Conservation (phyloP, 176 grass and related monocot genomes). For the Rhynchospora pubera region DNA sequence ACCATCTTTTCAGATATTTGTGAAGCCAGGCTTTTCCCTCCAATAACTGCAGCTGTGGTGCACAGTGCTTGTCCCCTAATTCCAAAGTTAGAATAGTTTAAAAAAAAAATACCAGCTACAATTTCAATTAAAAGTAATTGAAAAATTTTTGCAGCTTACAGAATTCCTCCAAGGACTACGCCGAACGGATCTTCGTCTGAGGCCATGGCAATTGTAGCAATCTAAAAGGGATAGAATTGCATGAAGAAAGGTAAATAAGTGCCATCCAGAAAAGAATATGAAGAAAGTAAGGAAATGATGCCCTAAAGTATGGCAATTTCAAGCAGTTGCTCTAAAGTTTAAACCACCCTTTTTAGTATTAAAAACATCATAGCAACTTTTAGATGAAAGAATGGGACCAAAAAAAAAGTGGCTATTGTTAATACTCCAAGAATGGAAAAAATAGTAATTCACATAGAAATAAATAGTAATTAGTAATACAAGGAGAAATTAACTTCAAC, state of each 20-base stretch:
- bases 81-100: slow-evolving; percentile 10
- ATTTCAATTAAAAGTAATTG: neutral
- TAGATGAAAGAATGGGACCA: neutral
- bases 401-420: neutral
- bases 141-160: slow-evolving; percentile 36
- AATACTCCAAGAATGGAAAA: neutral
- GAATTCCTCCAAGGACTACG: slow-evolving; percentile 81
- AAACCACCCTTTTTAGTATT: neutral
- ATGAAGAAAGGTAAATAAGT: neutral
- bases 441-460: neutral
- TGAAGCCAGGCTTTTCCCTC: slow-evolving; percentile 87
- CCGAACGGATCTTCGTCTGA: slow-evolving; percentile 88
- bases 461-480: neutral
- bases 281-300: neutral
- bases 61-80: slow-evolving; percentile 85
- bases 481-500: slow-evolving; percentile 2
- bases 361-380: neutral
- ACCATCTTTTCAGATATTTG: slow-evolving; percentile 99
- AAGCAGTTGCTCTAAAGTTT: neutral
- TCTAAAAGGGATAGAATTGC: slow-evolving; percentile 33
- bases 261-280: neutral
- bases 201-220: slow-evolving; percentile 97
- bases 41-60: slow-evolving; percentile 87
- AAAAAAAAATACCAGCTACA: neutral
- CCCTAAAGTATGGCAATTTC: neutral